Evolutionary conservation across 2,329 filamentous ascomycete genomes (phyloP).

Genomic region (Xylaria sp.): DNA sequence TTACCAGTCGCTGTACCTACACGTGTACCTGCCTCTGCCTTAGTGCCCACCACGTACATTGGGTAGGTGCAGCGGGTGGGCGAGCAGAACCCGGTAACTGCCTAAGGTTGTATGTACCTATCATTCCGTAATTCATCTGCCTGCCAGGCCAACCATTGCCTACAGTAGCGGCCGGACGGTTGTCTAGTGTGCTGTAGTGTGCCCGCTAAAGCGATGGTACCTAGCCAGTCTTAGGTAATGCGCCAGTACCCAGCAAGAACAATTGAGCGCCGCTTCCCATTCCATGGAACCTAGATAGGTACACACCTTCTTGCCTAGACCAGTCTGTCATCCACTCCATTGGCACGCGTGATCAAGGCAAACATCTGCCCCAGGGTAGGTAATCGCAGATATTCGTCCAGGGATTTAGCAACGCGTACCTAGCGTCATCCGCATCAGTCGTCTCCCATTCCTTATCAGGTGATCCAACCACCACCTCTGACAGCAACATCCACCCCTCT

Average conservation of each 20-base stretch:
- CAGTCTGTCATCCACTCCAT: background rate
- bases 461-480: background rate
- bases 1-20: too few relatives aligned
- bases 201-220: background rate
- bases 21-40: too few relatives aligned
- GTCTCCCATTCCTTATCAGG: background rate
- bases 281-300: background rate
- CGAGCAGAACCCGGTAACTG: too few relatives aligned
- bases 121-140: too few relatives aligned
- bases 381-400: too few relatives aligned
- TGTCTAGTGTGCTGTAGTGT: background rate
- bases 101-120: too few relatives aligned
- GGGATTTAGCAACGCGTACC: too few relatives aligned
- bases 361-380: too few relatives aligned
- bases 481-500: constrained; percentile 1
- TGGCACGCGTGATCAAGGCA: too few relatives aligned
- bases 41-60: too few relatives aligned
- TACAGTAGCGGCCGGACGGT: background rate
- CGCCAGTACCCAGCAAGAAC: background rate
- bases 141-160: background rate
- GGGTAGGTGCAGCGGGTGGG: too few relatives aligned
- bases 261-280: background rate
- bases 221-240: background rate
- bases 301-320: background rate
- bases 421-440: background rate